Base-by-base conservation (phyloP, 768 basidiomycete species). In the Kwoniella botswanensis region DNA sequence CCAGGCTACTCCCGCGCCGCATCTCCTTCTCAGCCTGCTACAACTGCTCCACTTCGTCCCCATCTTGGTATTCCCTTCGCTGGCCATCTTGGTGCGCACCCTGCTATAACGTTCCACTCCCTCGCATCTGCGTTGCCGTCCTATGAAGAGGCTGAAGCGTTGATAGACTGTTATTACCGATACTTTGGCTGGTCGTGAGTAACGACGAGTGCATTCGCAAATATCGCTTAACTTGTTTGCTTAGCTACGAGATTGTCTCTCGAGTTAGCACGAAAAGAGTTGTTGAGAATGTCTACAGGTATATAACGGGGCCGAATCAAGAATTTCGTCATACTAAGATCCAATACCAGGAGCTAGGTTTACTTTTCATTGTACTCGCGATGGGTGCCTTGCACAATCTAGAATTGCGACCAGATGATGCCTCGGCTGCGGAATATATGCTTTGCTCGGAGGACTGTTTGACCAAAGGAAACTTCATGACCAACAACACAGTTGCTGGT, bases 131-230 rank as follows among this genome's bases (percentile, higher is more conserved):
- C 22, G 17, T 42, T 74, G 22, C 74, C 74, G 13, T 29, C 71
- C 6, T 35, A 52, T 13, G 71, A 71, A 21, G 68, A 73, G 17
- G 74, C 72, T 10, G 57, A 60, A 24, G 62, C 63, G 3, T 35
- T 73, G 22, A 41, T 73, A 2, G 72, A 71, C 29, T 67, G 54
- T 10, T 76, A 67, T 55, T 71, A 67, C 52, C 59, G 71, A 7
- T 73, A 73, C 26, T 76, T 73, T 41, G 72, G 68, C 29, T 76
- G 71, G 71, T 61, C 63, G 74, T 76, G 35, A 57, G 74, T 75
- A 18, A 52, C 3, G 24, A 26, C 24, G 24, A 26, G 24, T 17
- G 44, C 35, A 22, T 18, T 24, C 13, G 26, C n/a, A 5, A 41
- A 15, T 42, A 15, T n/a, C 10, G 10, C 44, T 17, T 46, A 46